A percentile compares a stretch with the other conserved stretches of the same genome.
Evolutionary conservation across 805 yeast species (phyloP).

Genomic region (Saccharomyces kudriavzevii): DNA sequence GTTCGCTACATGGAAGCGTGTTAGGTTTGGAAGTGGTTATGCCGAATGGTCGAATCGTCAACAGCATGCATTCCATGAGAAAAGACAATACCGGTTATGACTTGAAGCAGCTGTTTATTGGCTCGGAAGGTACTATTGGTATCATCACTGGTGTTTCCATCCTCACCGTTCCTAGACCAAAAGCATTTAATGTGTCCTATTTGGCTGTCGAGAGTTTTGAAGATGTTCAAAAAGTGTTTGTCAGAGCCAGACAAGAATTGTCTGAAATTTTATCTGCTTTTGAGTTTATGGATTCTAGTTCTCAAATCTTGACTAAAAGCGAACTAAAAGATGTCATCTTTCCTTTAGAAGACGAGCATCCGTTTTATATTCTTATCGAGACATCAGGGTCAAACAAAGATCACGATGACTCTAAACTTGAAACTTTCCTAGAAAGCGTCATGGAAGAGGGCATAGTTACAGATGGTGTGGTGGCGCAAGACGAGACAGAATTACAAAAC

Average conservation of each 20-base stretch:
- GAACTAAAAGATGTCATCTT: conserved; percentile 50
- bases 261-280: conserved; percentile 86
- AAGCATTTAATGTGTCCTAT: conserved; percentile 78
- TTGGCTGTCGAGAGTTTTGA: conserved; percentile 76
- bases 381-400: conserved; percentile 92
- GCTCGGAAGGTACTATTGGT: conserved; percentile 90
- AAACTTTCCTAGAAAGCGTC: conserved; percentile 68
- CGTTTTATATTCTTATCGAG: conserved; percentile 86
- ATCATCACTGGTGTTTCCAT: conserved; percentile 84
- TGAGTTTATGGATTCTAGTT: conserved; percentile 81
- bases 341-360: conserved; percentile 78
- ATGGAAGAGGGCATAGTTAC: conserved; percentile 77
- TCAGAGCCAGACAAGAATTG: conserved; percentile 66
- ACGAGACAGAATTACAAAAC: conserved; percentile 72
- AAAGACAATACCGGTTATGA: conserved; percentile 96
- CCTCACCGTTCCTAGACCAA: conserved; percentile 83
- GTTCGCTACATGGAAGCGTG: conserved; percentile 87
- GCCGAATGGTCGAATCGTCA: conserved; percentile 75
- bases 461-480: conserved; percentile 97
- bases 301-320: conserved; percentile 54
- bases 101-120: conserved; percentile 84
- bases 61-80: conserved; percentile 76
- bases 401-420: conserved; percentile 88
- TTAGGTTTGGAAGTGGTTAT: conserved; percentile 89
- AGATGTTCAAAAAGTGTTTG: conserved; percentile 75